These are phyloP conservation scores for Stachybotrys elegans DNA, from an alignment of 2,329 filamentous ascomycete genomes.

Conservation along the genomic window DNA sequence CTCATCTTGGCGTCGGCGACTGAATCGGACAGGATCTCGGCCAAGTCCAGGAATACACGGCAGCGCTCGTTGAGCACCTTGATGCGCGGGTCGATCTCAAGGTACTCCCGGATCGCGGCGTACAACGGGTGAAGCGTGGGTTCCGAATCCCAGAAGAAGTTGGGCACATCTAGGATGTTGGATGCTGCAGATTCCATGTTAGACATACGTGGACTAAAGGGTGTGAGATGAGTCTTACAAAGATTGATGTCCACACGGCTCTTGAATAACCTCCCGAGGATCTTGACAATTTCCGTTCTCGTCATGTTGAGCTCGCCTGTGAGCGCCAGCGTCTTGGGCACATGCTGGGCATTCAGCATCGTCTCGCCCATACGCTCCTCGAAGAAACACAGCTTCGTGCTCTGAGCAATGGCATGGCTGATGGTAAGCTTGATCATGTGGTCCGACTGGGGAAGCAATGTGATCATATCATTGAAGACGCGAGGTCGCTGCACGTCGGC, in stretches of 20 bases:
- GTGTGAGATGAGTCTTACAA: conserved; percentile 54
- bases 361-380: conserved; percentile 94
- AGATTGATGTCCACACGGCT: conserved; percentile 95
- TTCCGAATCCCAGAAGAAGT: conserved; percentile 98
- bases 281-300: conserved; percentile 84
- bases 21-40: conserved; percentile 88
- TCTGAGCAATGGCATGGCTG: conserved; percentile 94
- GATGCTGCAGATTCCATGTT: conserved; percentile 53
- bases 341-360: conserved; percentile 87
- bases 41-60: conserved; percentile 90
- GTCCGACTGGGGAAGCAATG: conserved; percentile 78
- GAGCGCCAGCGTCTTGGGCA: conserved; percentile 81
- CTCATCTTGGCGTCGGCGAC: conserved; percentile 96
- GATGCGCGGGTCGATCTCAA: conserved; percentile 94
- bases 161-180: conserved; percentile 92
- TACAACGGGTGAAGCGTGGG: conserved; percentile 93
- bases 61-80: conserved; percentile 97
- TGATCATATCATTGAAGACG: conserved; percentile 99
- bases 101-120: conserved; percentile 88
- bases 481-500: conserved; percentile 77
- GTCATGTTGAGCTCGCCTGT: conserved; percentile 91
- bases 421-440: conserved; percentile 99
- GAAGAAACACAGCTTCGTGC: conserved; percentile 92
- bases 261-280: conserved; percentile 86
- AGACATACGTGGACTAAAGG: background rate